Conservation (phyloP, 192 early-diverging fungal genomes). For the Coemansia sp. region DNA sequence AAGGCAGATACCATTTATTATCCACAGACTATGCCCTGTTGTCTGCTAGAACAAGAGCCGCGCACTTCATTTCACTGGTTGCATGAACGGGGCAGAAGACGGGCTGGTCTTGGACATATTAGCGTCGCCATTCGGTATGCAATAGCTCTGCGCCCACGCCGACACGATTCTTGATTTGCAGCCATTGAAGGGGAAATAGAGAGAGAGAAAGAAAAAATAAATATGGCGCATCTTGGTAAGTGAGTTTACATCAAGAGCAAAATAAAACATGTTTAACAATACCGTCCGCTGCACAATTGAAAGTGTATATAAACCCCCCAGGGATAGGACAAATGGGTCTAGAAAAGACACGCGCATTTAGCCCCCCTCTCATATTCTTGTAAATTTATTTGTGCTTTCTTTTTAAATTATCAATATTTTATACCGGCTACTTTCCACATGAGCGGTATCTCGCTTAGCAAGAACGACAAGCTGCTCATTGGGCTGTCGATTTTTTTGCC, state of each 20-base stretch:
- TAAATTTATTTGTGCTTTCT: neutral
- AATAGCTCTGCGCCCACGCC: neutral
- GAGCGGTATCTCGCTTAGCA: conserved; percentile 38
- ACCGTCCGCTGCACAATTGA: neutral
- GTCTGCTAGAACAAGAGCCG: neutral
- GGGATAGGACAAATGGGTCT: neutral
- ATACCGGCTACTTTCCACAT: neutral
- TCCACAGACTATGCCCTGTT: neutral
- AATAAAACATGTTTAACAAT: neutral
- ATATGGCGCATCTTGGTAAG: neutral
- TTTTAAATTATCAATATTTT: neutral
- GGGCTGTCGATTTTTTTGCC: conserved; percentile 20
- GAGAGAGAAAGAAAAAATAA: neutral
- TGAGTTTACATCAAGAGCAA: neutral
- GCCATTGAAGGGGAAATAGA: neutral
- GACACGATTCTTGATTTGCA: neutral
- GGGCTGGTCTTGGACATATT: neutral
- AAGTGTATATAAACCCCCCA: neutral
- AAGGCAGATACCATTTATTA: neutral
- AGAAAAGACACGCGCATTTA: neutral
- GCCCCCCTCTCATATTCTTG: too few relatives aligned
- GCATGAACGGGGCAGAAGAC: neutral
- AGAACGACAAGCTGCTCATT: conserved; percentile 33
- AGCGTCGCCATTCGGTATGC: neutral
- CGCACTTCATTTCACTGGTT: neutral